Conservation (phyloP, 2,329 filamentous ascomycete species). For the Xylaria digitata region DNA sequence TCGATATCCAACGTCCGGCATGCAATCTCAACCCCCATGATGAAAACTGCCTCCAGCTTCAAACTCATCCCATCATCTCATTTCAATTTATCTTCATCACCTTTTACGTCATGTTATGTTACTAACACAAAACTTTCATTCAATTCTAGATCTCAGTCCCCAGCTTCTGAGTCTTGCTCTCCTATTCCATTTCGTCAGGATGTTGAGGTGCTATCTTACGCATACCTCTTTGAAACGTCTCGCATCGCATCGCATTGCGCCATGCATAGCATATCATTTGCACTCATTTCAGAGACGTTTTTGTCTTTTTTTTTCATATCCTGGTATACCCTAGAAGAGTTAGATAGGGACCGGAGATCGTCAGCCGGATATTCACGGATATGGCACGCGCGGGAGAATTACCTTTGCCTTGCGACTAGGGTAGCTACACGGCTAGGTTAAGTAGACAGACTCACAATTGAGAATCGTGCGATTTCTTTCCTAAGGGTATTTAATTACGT, state of each 20-base stretch:
- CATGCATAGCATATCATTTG: not conserved
- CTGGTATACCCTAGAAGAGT: no score
- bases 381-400: not conserved
- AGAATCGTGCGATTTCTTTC: not conserved
- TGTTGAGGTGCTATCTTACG: not conserved
- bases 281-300: not conserved
- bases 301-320: no score
- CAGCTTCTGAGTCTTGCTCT: no score
- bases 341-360: not conserved
- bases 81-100: no score
- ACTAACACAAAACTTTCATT: no score
- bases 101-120: no score
- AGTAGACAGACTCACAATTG: constrained; percentile 2
- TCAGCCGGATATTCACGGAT: not conserved
- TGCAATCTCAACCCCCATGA: no score
- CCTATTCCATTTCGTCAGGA: not conserved
- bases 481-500: not conserved
- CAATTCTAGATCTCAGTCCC: no score
- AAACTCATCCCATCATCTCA: no score
- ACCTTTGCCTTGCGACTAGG: not conserved
- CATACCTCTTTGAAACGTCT: not conserved
- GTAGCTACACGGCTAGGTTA: not conserved
- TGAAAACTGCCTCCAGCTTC: no score
- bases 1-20: no score
- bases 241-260: not conserved